Evolutionary conservation across 2,329 filamentous ascomycete genomes (phyloP).

Genomic region (Blastomyces percursus): DNA sequence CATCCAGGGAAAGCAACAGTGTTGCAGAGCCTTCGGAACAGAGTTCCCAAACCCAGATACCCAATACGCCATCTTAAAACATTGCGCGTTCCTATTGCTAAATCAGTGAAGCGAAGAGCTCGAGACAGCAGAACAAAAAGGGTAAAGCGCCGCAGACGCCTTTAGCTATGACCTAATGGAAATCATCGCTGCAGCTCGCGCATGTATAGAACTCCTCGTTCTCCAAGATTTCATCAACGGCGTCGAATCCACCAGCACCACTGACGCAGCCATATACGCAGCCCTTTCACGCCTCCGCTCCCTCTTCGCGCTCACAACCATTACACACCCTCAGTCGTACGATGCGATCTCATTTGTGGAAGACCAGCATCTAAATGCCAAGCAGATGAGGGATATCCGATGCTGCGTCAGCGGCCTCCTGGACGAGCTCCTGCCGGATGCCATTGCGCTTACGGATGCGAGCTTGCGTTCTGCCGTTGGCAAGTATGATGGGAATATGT

Average conservation of each 20-base stretch:
- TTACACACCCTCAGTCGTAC: constrained; percentile 18
- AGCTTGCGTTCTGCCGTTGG: constrained; percentile 17
- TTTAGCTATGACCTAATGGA: constrained; percentile 23
- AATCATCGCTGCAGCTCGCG: constrained; percentile 18
- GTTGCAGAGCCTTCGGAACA: constrained; percentile 11
- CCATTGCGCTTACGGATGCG: constrained; percentile 18
- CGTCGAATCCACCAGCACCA: constrained; percentile 2
- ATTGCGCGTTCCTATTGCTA: constrained; percentile 16
- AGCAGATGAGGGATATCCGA: constrained; percentile 14
- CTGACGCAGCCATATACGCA: constrained; percentile 7
- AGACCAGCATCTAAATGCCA: constrained; percentile 14
- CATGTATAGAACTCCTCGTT: constrained; percentile 21
- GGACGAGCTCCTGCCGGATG: constrained; percentile 16
- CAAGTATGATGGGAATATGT: constrained; percentile 16
- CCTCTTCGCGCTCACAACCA: constrained; percentile 15
- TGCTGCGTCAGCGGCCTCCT: constrained; percentile 12
- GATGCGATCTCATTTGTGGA: constrained; percentile 21
- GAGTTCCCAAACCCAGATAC: constrained; percentile 15
- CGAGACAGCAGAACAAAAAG: constrained; percentile 7
- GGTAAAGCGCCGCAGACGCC: constrained; percentile 9
- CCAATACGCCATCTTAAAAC: constrained; percentile 19
- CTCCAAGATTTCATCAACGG: constrained; percentile 16
- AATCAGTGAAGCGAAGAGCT: constrained; percentile 7
- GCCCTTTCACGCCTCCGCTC: constrained; percentile 13
- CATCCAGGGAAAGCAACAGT: background rate